These are phyloP conservation scores for Oryza nivara DNA, from an alignment of 176 grass and related monocot genomes.

Conservation along the genomic window DNA sequence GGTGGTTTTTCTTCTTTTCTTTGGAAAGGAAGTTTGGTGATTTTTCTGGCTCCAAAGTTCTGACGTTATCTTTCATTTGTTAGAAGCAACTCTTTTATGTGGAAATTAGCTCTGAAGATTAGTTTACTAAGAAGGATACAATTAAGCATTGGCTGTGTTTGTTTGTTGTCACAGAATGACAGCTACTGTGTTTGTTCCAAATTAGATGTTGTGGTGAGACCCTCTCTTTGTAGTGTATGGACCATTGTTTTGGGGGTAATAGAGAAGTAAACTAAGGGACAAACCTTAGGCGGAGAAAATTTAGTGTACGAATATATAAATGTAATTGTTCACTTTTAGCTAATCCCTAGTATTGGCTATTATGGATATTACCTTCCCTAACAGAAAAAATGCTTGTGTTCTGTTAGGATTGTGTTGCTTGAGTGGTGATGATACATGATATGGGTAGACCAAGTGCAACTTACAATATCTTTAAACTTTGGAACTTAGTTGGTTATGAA, in stretches of 20 bases:
- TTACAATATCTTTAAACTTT: slow-evolving; percentile 20
- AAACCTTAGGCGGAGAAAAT: neutral
- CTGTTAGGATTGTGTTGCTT: neutral
- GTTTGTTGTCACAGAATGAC: neutral
- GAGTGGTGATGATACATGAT: slow-evolving; percentile 25
- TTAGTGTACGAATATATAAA: neutral
- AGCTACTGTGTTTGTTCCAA: neutral
- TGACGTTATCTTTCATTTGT: neutral
- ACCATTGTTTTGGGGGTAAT: neutral
- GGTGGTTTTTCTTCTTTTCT: neutral
- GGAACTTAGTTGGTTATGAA: slow-evolving; percentile 31
- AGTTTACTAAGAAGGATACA: neutral
- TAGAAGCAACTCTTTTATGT: neutral
- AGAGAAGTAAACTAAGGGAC: neutral
- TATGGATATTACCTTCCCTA: neutral
- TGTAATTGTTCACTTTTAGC: neutral
- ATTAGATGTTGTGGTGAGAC: neutral
- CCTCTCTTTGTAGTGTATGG: neutral
- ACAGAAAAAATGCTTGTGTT: neutral
- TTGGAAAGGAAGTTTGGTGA: neutral
- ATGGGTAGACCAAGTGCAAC: slow-evolving; percentile 13
- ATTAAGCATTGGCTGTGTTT: neutral
- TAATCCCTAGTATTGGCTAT: neutral
- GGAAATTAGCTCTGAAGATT: neutral
- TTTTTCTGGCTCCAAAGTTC: neutral